Percentiles rank a stretch among this genome's conserved stretches.
phyloP scores from a whole-genome alignment of 1,284 basidiomycete genomes.

The Vanrija sp. region DNA sequence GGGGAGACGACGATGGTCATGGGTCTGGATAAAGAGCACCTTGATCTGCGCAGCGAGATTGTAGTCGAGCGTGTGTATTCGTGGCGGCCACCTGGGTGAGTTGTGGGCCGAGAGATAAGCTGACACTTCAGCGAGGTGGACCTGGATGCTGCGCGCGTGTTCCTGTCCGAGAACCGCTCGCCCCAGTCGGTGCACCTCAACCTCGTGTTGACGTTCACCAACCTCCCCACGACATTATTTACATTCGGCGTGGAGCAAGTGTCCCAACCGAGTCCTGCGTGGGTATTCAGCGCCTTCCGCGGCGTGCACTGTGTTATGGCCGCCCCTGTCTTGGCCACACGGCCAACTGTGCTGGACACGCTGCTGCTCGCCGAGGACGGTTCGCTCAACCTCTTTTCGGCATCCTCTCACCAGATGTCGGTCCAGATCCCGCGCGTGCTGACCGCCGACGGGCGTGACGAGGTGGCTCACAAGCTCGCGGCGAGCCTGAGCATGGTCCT shows the following conservation, averaged over 20 bases:
- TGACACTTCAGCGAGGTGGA: constrained; percentile 37
- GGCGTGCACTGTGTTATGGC: constrained; percentile 54
- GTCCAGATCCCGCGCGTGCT: constrained; percentile 19
- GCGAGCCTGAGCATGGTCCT: constrained; percentile 33
- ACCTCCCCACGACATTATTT: constrained; percentile 53
- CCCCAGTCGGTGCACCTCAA: constrained; percentile 28
- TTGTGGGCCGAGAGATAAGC: neutral
- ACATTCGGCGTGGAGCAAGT: constrained; percentile 53
- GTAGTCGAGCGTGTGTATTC: constrained; percentile 36
- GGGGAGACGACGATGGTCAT: constrained; percentile 49
- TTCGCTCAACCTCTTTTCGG: constrained; percentile 58
- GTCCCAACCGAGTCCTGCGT: constrained; percentile 47
- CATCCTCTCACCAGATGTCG: constrained; percentile 56
- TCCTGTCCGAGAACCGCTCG: constrained; percentile 35
- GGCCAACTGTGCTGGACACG: constrained; percentile 63
- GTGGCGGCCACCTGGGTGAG: constrained; percentile 36
- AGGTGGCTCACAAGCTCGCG: constrained; percentile 30
- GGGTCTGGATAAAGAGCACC: constrained; percentile 33
- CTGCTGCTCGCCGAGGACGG: constrained; percentile 60
- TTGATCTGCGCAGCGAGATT: constrained; percentile 31
- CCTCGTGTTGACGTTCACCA: constrained; percentile 52
- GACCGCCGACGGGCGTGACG: constrained; percentile 28
- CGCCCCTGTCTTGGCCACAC: constrained; percentile 60
- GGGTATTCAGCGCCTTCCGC: constrained; percentile 18
- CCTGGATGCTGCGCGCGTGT: constrained; percentile 47